Conservation (phyloP, 495 filamentous ascomycete genomes). For the Astrothelium subdiscretum region DNA sequence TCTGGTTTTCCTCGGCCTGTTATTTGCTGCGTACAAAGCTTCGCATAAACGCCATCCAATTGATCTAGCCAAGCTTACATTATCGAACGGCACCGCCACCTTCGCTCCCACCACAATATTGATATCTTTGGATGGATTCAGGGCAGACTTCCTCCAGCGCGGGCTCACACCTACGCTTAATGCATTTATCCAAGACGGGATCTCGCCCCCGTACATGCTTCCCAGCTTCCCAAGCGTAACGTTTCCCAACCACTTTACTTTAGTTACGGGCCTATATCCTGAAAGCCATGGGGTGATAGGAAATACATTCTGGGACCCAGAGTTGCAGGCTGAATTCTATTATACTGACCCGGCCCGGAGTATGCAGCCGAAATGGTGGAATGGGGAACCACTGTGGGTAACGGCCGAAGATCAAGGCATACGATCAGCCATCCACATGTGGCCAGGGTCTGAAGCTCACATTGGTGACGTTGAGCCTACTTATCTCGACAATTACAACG, state of each 20-base stretch:
- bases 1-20: conserved; percentile 8
- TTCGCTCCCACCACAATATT: conserved; percentile 88
- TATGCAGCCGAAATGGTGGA: conserved; percentile 84
- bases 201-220: conserved; percentile 82
- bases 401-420: conserved; percentile 74
- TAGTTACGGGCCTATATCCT: conserved; percentile 85
- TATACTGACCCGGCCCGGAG: conserved; percentile 65
- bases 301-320: conserved; percentile 87
- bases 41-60: neutral
- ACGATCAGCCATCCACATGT: conserved; percentile 86
- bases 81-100: conserved; percentile 68
- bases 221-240: conserved; percentile 94
- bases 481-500: conserved; percentile 75
- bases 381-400: conserved; percentile 76
- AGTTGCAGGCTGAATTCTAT: conserved; percentile 64
- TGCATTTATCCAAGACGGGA: conserved; percentile 65
- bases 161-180: conserved; percentile 74
- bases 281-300: conserved; percentile 89
- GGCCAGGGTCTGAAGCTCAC: conserved; percentile 88
- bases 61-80: conserved; percentile 2
- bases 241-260: conserved; percentile 95
- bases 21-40: conserved; percentile 16
- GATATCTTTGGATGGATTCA: conserved; percentile 91
- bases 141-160: conserved; percentile 84
- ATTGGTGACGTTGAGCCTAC: conserved; percentile 54